Percentiles rank a stretch among this genome's conserved stretches.
These are phyloP conservation scores for Tolypocladium tundrense DNA, from an alignment of 2,329 filamentous ascomycete species.

Conservation along the genomic window DNA sequence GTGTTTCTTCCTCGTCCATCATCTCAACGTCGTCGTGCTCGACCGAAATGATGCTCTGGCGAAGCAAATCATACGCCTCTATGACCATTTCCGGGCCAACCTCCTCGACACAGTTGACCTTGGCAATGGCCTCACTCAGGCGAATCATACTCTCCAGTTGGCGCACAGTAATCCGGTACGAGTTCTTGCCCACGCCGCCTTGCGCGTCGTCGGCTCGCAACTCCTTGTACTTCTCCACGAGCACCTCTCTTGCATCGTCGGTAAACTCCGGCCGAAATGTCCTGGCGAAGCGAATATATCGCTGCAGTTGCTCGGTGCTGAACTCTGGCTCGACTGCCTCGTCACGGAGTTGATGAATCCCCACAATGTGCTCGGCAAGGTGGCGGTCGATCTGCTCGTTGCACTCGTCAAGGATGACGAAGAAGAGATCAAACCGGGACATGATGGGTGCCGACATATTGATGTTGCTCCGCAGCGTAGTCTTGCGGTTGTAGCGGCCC, in stretches of 20 bases:
- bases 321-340: slow-evolving; percentile 88
- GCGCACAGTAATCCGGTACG: slow-evolving; percentile 93
- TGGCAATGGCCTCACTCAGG: slow-evolving; percentile 93
- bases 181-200: slow-evolving; percentile 87
- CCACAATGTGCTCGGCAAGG: slow-evolving; percentile 88
- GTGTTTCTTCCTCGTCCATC: slow-evolving; percentile 59
- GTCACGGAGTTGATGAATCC: slow-evolving; percentile 85
- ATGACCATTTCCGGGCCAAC: slow-evolving; percentile 76
- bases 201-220: slow-evolving; percentile 87
- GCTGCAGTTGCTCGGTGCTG: slow-evolving; percentile 89
- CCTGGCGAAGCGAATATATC: slow-evolving; percentile 91
- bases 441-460: slow-evolving; percentile 99
- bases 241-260: slow-evolving; percentile 69
- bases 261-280: slow-evolving; percentile 93
- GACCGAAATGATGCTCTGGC: slow-evolving; percentile 93
- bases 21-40: slow-evolving; percentile 97
- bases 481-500: slow-evolving; percentile 94
- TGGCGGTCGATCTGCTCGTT: slow-evolving; percentile 86
- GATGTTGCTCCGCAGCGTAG: slow-evolving; percentile 85
- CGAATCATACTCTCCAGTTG: slow-evolving; percentile 95
- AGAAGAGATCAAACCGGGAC: slow-evolving; percentile 98
- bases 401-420: slow-evolving; percentile 93
- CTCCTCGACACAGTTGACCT: slow-evolving; percentile 91
- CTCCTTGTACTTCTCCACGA: slow-evolving; percentile 93
- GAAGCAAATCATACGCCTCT: slow-evolving; percentile 83